Evolutionary conservation across 2,329 filamentous ascomycete genomes (phyloP), one percentile per base, ranked within the genome.

Genomic region (Sclerotinia borealis): DNA sequence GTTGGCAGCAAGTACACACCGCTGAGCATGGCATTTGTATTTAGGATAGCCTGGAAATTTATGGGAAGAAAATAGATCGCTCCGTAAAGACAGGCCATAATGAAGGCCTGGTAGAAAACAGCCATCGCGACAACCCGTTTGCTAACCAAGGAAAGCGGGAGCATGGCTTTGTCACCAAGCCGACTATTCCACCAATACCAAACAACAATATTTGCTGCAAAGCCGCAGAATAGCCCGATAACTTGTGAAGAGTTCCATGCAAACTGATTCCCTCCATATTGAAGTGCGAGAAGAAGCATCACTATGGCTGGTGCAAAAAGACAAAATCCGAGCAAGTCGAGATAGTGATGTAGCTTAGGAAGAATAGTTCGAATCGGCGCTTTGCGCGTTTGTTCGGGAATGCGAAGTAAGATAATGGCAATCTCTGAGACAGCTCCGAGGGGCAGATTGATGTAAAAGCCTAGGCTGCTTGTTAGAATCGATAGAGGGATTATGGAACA

Each of bases 21-120:
- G 1, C 75, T 75, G 55, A 68, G 54, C 8, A 72, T 72, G 1
- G 76, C 72, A 47, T 63, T 69, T 55, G 72, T 70, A 31, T 72
- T 73, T 61, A 73, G 74, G 66, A 81, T 75, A 51, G 76, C 74
- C 72, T 82, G 78, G 71, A 82, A 80, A 67, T 70, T 75, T 27
- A 75, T 64, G 17, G 68, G 66, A 31, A 71, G 47, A 41, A 66
- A 71, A 31, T 65, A 68, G 13, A 60, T 52, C 7, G 59, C 34
- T 17, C 29, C 22, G 27, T 54, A 17, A 6, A 61, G 6, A 62
- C 49, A 37, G 56, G 52, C 37, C 67, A 48, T 4, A 15, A 41
- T 10, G 56, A 68, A 67, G 13, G 51, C 48, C 9, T 43, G 36
- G n/a, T 36, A 50, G 0, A 67, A 0, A 29, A 64, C 69, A 27